Base-by-base conservation (phyloP, 768 basidiomycete species). In the Mycena crocata region DNA sequence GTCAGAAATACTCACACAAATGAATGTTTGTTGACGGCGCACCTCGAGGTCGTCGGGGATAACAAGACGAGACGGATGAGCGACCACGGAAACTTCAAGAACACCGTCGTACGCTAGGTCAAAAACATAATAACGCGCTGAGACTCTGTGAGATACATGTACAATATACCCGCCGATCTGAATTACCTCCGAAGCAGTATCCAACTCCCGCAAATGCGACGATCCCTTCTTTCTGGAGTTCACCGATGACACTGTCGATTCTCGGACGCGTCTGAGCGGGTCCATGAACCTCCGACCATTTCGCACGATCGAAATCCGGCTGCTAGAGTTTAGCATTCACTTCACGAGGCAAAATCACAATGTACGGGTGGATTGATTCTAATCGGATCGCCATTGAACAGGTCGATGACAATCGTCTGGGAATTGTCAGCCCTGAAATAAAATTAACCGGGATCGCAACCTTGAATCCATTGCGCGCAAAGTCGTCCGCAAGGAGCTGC, bases 81-180 rank as follows among this genome's bases (percentile, higher is more conserved):
- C 61, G 44, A 84, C 74, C 24, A 78, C 80, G 3, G 78, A 78
- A 44, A 80, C 84, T 21, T 82, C 71, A 69, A 81, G 76, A 34
- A 73, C 45, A 57, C 78, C 74, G 35, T 83, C 82, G 56, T 83
- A 79, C 0, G 86, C 83, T 45, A 87, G 78, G 63, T 85, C 79
- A 73, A 83, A 81, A 35, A 75, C 72, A 46, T 83, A n/a, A n/a
- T n/a, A 85, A n/a, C 82, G 81, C 5, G 76, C 77, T 79, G 67
- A 57, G 46, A 34, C 34, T 34, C 15, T 6, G 7, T 56, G 15
- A 31, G 46, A 44, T 42, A 2, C 0, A 30, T 15, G 23, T 8
- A 21, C 13, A 34, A 21, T 21, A 28, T 19, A 30, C 35, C 26
- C 1, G 26, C 15, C 14, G 19, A n/a, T 23, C n/a, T n/a, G 23